A percentile compares a stretch with the other conserved stretches of the same genome.
These are phyloP conservation scores for Bjerkandera adusta DNA, from an alignment of 1,284 basidiomycete species.

Conservation along the genomic window DNA sequence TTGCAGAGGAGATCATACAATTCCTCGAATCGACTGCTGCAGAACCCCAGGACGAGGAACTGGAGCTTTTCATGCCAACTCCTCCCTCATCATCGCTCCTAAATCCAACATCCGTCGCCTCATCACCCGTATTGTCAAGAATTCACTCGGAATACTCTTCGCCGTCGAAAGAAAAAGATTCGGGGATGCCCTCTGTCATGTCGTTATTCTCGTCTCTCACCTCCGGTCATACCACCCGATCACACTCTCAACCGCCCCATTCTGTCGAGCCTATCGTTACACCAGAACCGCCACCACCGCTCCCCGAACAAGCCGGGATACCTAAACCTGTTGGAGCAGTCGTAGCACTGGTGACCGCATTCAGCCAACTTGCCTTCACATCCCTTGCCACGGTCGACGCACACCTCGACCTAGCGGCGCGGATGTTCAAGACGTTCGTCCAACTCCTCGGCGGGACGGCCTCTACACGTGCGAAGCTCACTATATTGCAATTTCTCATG, in stretches of 20 bases:
- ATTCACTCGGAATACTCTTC: conserved; percentile 51
- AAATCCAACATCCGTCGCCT: conserved; percentile 12
- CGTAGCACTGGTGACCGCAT: conserved; percentile 62
- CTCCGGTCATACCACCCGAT: conserved; percentile 47
- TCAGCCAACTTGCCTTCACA: conserved; percentile 69
- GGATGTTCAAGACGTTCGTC: conserved; percentile 51
- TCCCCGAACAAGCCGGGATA: conserved; percentile 27
- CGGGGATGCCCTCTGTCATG: conserved; percentile 57
- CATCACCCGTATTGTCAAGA: conserved; percentile 53
- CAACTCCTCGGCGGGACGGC: conserved; percentile 41
- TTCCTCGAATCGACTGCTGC: conserved; percentile 19
- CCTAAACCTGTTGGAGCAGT: conserved; percentile 58
- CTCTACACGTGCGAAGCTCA: conserved; percentile 66
- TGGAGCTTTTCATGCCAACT: conserved; percentile 5
- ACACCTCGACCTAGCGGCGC: conserved; percentile 48
- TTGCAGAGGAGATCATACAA: conserved; percentile 20
- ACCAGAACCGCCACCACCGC: conserved; percentile 22
- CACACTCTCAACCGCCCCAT: conserved; percentile 45
- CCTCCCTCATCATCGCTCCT: conserved; percentile 1
- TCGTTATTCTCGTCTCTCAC: conserved; percentile 61
- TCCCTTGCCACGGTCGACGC: conserved; percentile 46
- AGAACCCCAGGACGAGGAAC: conserved; percentile 19
- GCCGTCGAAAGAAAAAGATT: conserved; percentile 37
- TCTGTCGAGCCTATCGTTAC: conserved; percentile 26
- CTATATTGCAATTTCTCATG: conserved; percentile 85